Evolutionary conservation across 495 filamentous ascomycete genomes (phyloP).

Genomic region (Coniosporium apollinis): DNA sequence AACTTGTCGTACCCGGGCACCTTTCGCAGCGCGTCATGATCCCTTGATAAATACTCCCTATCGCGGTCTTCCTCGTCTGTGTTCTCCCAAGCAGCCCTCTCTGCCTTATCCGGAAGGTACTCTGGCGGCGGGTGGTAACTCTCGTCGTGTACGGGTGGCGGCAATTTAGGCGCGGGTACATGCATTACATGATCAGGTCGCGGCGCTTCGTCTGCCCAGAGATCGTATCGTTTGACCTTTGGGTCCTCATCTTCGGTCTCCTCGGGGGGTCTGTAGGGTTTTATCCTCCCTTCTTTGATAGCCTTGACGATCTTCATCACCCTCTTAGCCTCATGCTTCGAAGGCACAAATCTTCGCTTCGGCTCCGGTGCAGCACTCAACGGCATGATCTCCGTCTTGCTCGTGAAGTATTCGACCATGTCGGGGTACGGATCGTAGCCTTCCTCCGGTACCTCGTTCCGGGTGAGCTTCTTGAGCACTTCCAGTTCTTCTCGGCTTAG

Average conservation of each 20-base stretch:
- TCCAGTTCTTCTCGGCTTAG: conserved; percentile 79
- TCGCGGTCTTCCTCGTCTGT: conserved; percentile 80
- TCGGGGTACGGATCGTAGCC: conserved; percentile 84
- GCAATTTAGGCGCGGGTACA: conserved; percentile 86
- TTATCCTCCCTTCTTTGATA: conserved; percentile 82
- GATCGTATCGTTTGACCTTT: conserved; percentile 55
- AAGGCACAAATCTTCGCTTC: conserved; percentile 87
- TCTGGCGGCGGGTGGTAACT: conserved; percentile 94
- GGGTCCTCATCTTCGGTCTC: conserved; percentile 51
- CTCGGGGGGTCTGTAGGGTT: conserved; percentile 71
- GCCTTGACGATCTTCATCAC: conserved; percentile 97
- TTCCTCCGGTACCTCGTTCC: conserved; percentile 75
- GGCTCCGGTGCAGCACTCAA: conserved; percentile 88
- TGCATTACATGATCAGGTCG: conserved; percentile 82
- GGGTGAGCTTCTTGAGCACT: conserved; percentile 71
- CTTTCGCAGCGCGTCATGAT: conserved; percentile 66
- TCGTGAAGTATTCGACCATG: conserved; percentile 82
- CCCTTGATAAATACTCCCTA: conserved; percentile 69
- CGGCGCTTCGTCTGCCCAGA: conserved; percentile 84
- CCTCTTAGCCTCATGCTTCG: conserved; percentile 93
- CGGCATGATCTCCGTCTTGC: conserved; percentile 82
- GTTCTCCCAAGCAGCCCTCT: conserved; percentile 78
- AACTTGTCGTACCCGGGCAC: conserved; percentile 86
- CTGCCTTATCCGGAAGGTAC: conserved; percentile 72
- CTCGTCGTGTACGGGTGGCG: conserved; percentile 85